phyloP scores from a whole-genome alignment of 805 yeast genomes.

The Starmerella riodocensis region DNA sequence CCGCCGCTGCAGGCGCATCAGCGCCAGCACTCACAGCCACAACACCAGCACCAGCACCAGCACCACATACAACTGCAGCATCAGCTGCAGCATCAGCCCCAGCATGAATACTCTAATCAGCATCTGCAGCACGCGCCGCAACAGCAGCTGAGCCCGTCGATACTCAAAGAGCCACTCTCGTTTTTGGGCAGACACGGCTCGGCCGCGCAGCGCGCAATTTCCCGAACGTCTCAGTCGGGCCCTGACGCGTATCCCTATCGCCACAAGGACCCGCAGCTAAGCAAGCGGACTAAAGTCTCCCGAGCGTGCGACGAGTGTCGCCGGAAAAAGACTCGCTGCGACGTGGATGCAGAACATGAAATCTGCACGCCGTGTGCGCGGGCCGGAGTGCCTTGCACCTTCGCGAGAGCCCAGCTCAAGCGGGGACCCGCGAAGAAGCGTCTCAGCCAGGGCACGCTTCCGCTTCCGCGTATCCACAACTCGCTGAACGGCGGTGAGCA shows the following conservation, averaged over 20 bases:
- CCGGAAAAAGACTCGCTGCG: slow-evolving; percentile 34
- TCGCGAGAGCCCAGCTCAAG: slow-evolving; percentile 44
- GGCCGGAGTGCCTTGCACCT: slow-evolving; percentile 40
- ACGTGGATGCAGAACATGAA: slow-evolving; percentile 23
- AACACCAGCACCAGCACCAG: too few relatives aligned
- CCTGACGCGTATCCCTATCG: not conserved
- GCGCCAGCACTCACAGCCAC: too few relatives aligned
- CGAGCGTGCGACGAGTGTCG: slow-evolving; percentile 30
- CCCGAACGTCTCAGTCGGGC: not conserved
- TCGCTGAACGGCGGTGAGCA: too few relatives aligned
- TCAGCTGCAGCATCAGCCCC: too few relatives aligned
- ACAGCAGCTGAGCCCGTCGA: too few relatives aligned
- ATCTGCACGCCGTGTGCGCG: slow-evolving; percentile 42
- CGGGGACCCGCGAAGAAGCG: slow-evolving; percentile 49
- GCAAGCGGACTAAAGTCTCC: slow-evolving; percentile 22
- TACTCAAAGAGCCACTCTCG: too few relatives aligned
- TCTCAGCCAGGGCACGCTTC: slow-evolving; percentile 8
- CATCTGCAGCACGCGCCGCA: too few relatives aligned
- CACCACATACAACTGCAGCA: too few relatives aligned
- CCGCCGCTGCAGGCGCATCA: too few relatives aligned
- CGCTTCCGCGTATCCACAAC: not conserved
- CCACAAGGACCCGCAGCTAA: slow-evolving; percentile 5
- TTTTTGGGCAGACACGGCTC: too few relatives aligned
- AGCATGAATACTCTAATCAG: too few relatives aligned
- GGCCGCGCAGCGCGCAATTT: not conserved